Evolutionary conservation across 441 rosid genomes (phyloP).

Genomic region (Croton laevigatus): DNA sequence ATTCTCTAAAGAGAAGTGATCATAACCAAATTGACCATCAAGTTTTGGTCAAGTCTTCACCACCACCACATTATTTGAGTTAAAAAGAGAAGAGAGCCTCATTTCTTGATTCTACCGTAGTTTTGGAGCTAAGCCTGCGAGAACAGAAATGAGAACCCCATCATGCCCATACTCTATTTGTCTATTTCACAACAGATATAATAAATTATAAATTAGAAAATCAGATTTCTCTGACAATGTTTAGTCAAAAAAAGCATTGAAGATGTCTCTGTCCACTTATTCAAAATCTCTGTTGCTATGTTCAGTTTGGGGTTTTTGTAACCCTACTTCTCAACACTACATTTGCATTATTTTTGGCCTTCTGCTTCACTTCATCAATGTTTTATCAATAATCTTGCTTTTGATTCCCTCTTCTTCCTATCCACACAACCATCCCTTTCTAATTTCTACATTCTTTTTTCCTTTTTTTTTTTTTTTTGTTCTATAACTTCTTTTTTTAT

Average conservation of each 20-base stretch:
- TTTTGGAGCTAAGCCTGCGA: slow-evolving; percentile 12
- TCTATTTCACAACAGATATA: slow-evolving; percentile 12
- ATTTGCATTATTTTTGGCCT: slow-evolving; percentile 1
- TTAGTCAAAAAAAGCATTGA: slow-evolving; percentile 26
- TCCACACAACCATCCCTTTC: too few species aligned
- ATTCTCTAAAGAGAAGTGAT: too few species aligned
- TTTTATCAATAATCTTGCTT: background rate
- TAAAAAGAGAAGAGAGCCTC: background rate
- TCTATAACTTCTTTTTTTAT: too few species aligned
- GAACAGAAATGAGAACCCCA: background rate
- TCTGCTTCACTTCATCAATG: too few species aligned
- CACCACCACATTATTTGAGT: slow-evolving; percentile 4
- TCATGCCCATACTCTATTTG: background rate
- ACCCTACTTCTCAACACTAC: slow-evolving; percentile 20
- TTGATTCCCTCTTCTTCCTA: too few species aligned
- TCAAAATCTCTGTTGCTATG: slow-evolving; percentile 21
- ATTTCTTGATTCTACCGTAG: slow-evolving; percentile 10
- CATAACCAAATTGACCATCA: too few species aligned
- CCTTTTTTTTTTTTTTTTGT: too few species aligned
- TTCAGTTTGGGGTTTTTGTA: slow-evolving; percentile 19
- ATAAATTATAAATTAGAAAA: background rate
- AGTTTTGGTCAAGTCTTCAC: too few species aligned
- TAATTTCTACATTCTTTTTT: too few species aligned
- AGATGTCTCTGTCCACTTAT: slow-evolving; percentile 27
- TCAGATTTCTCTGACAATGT: slow-evolving; percentile 18